Conservation (phyloP, 2,329 filamentous ascomycete species). For the Hypoxylon sp. region DNA sequence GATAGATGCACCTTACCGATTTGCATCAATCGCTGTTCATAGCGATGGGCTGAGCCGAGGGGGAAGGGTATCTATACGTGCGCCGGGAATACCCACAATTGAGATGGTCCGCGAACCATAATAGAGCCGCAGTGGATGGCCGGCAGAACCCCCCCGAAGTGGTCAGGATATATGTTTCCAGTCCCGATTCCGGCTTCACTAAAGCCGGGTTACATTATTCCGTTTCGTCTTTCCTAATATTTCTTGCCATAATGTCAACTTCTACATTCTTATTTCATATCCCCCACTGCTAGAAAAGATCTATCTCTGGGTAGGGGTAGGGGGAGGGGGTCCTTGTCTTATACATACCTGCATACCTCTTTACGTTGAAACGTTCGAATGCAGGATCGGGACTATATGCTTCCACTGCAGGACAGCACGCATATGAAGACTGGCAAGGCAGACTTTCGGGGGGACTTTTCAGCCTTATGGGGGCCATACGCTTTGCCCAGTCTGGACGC, state of each 20-base stretch:
- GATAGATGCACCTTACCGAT: too few relatives aligned
- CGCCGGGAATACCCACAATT: constrained; percentile 16
- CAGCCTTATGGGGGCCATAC: constrained; percentile 23
- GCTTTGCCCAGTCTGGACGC: constrained; percentile 16
- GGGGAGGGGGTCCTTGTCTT: neutral
- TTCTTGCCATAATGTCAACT: constrained; percentile 3
- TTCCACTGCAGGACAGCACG: constrained; percentile 30
- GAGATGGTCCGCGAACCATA: constrained; percentile 27
- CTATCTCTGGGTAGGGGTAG: too few relatives aligned
- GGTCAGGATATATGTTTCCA: constrained; percentile 1
- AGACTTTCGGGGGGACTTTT: constrained; percentile 19
- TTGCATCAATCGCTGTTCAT: neutral
- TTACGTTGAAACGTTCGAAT: constrained; percentile 12
- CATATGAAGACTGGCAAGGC: constrained; percentile 26
- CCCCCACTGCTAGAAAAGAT: neutral
- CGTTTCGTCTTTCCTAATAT: constrained; percentile 13
- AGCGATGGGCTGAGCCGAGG: constrained; percentile 3
- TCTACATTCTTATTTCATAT: constrained; percentile 7
- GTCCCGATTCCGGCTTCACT: constrained; percentile 7
- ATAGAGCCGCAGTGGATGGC: constrained; percentile 7
- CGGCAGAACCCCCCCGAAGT: too few relatives aligned
- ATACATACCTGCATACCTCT: too few relatives aligned
- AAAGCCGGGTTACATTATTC: constrained; percentile 1
- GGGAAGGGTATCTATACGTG: constrained; percentile 13
- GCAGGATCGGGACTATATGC: constrained; percentile 15